Evolutionary conservation across 495 filamentous ascomycete genomes (phyloP).

Genomic region (Hyaloscypha bicolor): DNA sequence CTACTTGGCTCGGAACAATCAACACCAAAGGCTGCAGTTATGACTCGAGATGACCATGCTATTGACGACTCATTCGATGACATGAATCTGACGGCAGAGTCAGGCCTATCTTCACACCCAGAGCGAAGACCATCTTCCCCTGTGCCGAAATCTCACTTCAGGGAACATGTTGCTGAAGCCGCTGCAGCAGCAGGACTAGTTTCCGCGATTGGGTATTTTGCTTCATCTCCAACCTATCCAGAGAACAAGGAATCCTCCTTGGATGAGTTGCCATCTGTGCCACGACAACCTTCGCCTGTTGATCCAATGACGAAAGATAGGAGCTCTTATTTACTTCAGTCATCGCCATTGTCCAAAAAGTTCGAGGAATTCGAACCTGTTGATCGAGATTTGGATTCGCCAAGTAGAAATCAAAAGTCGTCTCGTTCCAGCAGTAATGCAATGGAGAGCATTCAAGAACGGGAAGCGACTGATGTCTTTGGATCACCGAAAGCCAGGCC

Average conservation of each 20-base stretch:
- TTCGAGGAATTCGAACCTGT: conserved; percentile 27
- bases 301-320: conserved; percentile 34
- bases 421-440: conserved; percentile 3
- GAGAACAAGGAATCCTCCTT: not conserved
- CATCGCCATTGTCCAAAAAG: conserved; percentile 35
- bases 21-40: conserved; percentile 36
- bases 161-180: not conserved
- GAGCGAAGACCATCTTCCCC: not conserved
- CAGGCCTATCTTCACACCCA: not conserved
- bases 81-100: not conserved
- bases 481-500: not conserved
- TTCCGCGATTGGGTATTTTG: conserved; percentile 17
- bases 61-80: conserved; percentile 4
- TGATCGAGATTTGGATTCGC: conserved; percentile 12
- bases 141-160: not conserved
- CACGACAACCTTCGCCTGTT: conserved; percentile 27
- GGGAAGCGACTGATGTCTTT: conserved; percentile 20
- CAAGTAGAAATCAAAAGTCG: conserved; percentile 11
- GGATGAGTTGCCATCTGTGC: conserved; percentile 18
- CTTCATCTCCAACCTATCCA: conserved; percentile 16
- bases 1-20: conserved; percentile 38
- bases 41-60: conserved; percentile 12
- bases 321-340: conserved; percentile 37
- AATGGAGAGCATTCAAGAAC: conserved; percentile 26
- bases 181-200: conserved; percentile 17